A percentile compares a stretch with the other conserved stretches of the same genome.
Conservation (phyloP, 2,329 filamentous ascomycete genomes). For the Nemania serpens region DNA sequence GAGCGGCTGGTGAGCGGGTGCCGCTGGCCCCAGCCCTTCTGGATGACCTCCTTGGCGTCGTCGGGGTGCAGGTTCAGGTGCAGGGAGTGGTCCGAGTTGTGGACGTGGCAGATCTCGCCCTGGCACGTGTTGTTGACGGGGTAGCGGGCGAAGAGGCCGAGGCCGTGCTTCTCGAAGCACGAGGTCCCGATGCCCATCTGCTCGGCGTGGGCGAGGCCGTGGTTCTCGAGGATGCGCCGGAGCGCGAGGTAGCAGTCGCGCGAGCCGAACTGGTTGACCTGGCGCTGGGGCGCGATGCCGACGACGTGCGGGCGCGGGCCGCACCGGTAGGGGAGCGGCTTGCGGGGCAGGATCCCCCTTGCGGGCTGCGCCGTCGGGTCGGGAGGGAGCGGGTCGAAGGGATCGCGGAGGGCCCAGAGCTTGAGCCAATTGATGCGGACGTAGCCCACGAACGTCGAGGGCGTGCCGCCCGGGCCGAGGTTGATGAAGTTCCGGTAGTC, state of each 20-base stretch:
- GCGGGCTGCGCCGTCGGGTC: conserved; percentile 57
- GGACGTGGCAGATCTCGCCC: conserved; percentile 83
- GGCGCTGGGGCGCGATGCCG: conserved; percentile 82
- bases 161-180: conserved; percentile 81
- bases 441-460: conserved; percentile 74
- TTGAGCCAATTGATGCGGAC: conserved; percentile 73
- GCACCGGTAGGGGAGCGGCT: conserved; percentile 62
- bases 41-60: conserved; percentile 73
- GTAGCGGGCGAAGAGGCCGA: conserved; percentile 71
- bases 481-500: conserved; percentile 78
- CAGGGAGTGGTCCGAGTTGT: conserved; percentile 75
- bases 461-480: conserved; percentile 80
- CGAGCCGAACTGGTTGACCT: conserved; percentile 69
- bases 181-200: conserved; percentile 67
- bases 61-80: conserved; percentile 81
- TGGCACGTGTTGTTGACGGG: conserved; percentile 72
- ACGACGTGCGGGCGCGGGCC: conserved; percentile 69
- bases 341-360: conserved; percentile 60
- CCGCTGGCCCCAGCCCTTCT: conserved; percentile 78
- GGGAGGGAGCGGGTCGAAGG: conserved; percentile 63
- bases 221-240: conserved; percentile 54
- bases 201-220: conserved; percentile 53
- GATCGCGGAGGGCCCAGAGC: conserved; percentile 71
- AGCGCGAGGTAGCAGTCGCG: conserved; percentile 60
- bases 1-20: conserved; percentile 68